Evolutionary conservation across 805 yeast genomes (phyloP), one percentile per base, ranked within the genome.

Genomic region (Yamadazyma philogaea): DNA sequence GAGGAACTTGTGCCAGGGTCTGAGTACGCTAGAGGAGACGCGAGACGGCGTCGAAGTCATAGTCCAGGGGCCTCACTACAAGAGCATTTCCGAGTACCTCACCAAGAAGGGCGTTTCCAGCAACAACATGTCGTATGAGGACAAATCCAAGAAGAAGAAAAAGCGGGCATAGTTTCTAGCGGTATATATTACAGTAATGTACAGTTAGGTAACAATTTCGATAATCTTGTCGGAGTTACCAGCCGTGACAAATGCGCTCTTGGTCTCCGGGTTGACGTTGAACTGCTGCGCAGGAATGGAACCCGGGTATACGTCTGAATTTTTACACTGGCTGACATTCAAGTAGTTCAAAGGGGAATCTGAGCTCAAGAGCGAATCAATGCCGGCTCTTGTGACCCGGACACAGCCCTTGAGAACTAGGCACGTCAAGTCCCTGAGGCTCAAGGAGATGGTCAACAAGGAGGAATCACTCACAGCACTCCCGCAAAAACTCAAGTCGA

Each of bases 1-100:
- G 48, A 80, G 84, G 45, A 79, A 80, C 16, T 81, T 81, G 49
- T 93, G 98, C 59, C 90, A 96, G 10, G 96, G 96, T 0, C 87
- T 97, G 0, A 75, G 93, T 0, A 81, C 96, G 0, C 73, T 86
- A 8, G 83, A 82, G 0, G 79, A 77, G 21, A 74, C 77, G 39
- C 82, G 82, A 4, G 75, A 72, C 30, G 54, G 75, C 0, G 60
- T 71, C 31, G 95, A 87, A 53, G 88, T 93, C 3, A 74, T 81
- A 36, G 95, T 93, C 2, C 98, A 93, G 65, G 99, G 99, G 0
- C 85, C 91, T 2, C 98, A 91, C 58, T 80, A 81, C 18, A 74
- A 78, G 36, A 59, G 74, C 0, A 78, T 84, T 8, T 65, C 72
- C n/a, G 82, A 81, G 2, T 59, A 82, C 34, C 63, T 90, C 44